Conservation (phyloP, 2,329 filamentous ascomycete species). For the Colletotrichum trifolii region DNA sequence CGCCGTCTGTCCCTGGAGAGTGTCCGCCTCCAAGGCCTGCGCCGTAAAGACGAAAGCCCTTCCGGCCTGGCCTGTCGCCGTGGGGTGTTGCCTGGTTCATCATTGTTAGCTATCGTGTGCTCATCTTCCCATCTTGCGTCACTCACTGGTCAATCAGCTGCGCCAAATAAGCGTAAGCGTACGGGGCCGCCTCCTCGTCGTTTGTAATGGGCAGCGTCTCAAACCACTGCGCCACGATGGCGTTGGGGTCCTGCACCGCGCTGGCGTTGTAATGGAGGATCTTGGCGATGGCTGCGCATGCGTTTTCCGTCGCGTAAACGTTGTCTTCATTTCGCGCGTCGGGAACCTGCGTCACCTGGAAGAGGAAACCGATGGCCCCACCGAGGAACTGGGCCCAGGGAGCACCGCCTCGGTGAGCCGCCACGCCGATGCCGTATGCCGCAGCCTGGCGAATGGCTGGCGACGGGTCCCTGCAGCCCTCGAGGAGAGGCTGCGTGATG, state of each 20-base stretch:
- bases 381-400: slow-evolving; percentile 90
- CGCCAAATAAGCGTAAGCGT: slow-evolving; percentile 91
- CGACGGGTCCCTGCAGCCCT: slow-evolving; percentile 86
- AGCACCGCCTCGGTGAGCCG: slow-evolving; percentile 89
- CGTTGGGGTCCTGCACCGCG: slow-evolving; percentile 80
- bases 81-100: slow-evolving; percentile 79
- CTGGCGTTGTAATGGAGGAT: slow-evolving; percentile 89
- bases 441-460: slow-evolving; percentile 95
- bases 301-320: slow-evolving; percentile 97
- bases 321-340: slow-evolving; percentile 92
- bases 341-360: slow-evolving; percentile 83
- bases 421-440: slow-evolving; percentile 94
- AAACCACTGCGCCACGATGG: slow-evolving; percentile 86
- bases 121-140: slow-evolving; percentile 46
- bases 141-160: slow-evolving; percentile 95
- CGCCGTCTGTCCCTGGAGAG: slow-evolving; percentile 86
- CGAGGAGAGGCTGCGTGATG: slow-evolving; percentile 87
- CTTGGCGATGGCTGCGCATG: slow-evolving; percentile 95
- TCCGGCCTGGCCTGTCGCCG: slow-evolving; percentile 79
- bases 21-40: slow-evolving; percentile 90
- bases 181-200: slow-evolving; percentile 96
- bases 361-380: slow-evolving; percentile 81
- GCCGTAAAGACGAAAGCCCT: slow-evolving; percentile 88
- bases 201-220: slow-evolving; percentile 91
- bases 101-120: slow-evolving; percentile 41